Base-by-base conservation (phyloP, 208 protist species). In the Wallacemonas rigidus region DNA sequence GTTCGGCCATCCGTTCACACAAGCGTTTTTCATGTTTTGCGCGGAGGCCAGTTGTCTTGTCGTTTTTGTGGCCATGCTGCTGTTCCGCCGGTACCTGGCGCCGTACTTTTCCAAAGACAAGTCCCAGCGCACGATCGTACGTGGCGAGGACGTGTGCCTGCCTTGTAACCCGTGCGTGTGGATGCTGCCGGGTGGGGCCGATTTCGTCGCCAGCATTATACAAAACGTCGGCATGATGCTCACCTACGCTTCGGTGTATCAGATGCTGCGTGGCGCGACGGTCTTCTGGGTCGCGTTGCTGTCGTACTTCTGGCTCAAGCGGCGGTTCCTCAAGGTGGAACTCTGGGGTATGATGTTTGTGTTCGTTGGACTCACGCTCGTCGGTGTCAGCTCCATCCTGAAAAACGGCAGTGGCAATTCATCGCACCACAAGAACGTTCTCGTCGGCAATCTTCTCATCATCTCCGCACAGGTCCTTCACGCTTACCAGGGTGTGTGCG, bases 211-310 rank as follows among this genome's bases (percentile, higher is more conserved):
- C 2, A 91, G 81, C 43, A 85, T 90, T 12, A 71, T 98, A n/a
- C 93, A 97, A 72, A 95, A 89, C 71, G 75, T 97, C 12, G 93
- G 91, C 55, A 82, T 98, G 58, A 85, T 85, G 35, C 86, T 94
- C 26, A 97, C 97, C 15, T 79, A 88, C 71, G 92, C 91, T 8
- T 97, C 88, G n/a, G 83, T 96, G 6, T 97, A 94, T 65, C 91
- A 98, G 79, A 97, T 98, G 91, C 79, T 98, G 61, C 85, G 95
- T 69, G 97, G 95, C 4, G 80, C 92, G 15, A 91, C 94, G 43
- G 81, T 98, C 17, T 74, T 98, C 55, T 98, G 98, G 74, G 86
- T 91, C 11, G 88, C 82, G 36, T 43, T 95, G 38, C 71, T 98
- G 12, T 93, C 90, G 1, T 76, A 93, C 68, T 76, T 97, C 12